Evolutionary conservation across 768 basidiomycete genomes (phyloP).

Genomic region (Leccinum broughii): DNA sequence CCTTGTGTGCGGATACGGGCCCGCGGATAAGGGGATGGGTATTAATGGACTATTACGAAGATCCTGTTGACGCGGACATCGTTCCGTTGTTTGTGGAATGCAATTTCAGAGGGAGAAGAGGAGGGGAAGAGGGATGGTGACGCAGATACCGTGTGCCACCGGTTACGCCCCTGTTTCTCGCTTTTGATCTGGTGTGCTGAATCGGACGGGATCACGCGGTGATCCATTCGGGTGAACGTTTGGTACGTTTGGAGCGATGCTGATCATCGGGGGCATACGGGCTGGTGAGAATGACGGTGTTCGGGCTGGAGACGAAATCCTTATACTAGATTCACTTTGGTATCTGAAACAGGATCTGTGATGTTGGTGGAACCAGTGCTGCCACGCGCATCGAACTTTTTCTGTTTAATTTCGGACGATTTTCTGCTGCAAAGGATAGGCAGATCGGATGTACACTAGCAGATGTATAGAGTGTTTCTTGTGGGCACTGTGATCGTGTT

Average conservation of each 20-base stretch:
- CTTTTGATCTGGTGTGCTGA: neutral
- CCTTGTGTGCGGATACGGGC: constrained; percentile 2
- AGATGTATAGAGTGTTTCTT: neutral
- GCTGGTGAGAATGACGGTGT: neutral
- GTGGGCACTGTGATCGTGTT: neutral
- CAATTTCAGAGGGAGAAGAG: constrained; percentile 59
- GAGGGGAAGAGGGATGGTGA: constrained; percentile 45
- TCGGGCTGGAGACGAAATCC: neutral
- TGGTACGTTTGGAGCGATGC: neutral
- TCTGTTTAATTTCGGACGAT: neutral
- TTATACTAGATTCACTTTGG: neutral
- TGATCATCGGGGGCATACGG: neutral
- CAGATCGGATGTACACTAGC: neutral
- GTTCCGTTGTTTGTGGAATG: constrained; percentile 74
- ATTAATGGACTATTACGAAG: constrained; percentile 70
- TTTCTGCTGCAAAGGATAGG: neutral
- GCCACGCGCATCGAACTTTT: neutral
- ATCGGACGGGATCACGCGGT: neutral
- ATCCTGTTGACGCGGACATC: constrained; percentile 53
- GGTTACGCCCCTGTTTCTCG: neutral
- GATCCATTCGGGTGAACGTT: neutral
- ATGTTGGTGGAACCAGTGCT: neutral
- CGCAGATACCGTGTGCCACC: neutral
- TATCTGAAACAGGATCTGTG: constrained; percentile 1
- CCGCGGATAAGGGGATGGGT: constrained; percentile 71